A percentile compares a stretch with the other conserved stretches of the same genome.
Evolutionary conservation across 2,329 filamentous ascomycete genomes (phyloP).

Genomic region (Pseudopithomyces maydicus): DNA sequence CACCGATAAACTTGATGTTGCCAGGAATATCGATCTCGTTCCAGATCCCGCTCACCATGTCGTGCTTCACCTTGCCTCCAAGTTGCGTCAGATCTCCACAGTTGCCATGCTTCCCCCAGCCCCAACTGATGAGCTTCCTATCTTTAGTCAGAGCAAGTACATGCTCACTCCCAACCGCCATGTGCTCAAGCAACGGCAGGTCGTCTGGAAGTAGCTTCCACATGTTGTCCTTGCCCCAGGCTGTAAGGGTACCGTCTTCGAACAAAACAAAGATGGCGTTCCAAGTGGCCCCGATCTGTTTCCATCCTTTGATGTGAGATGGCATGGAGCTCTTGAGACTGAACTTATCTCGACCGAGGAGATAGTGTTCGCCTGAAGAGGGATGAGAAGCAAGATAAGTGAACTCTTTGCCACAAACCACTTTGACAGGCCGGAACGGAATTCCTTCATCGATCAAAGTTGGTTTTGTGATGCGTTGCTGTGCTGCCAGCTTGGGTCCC

Average conservation of each 20-base stretch:
- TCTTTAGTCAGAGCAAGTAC: conserved; percentile 71
- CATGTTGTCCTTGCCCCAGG: conserved; percentile 86
- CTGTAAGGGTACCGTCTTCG: conserved; percentile 63
- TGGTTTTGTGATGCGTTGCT: conserved; percentile 43
- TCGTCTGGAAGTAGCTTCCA: conserved; percentile 73
- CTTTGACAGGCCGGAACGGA: conserved; percentile 67
- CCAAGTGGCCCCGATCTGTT: conserved; percentile 78
- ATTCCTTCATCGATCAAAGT: conserved; percentile 42
- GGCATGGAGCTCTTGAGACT: conserved; percentile 65
- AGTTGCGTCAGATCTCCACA: conserved; percentile 63
- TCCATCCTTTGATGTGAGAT: conserved; percentile 61
- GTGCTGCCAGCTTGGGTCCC: conserved; percentile 56
- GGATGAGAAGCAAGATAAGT: conserved; percentile 70
- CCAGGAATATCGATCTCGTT: conserved; percentile 32
- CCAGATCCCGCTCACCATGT: conserved; percentile 37
- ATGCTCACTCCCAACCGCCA: conserved; percentile 92
- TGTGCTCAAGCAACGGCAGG: conserved; percentile 62
- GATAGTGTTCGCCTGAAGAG: conserved; percentile 61
- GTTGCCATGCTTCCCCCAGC: conserved; percentile 98
- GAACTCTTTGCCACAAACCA: conserved; percentile 83
- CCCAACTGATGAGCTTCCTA: conserved; percentile 80
- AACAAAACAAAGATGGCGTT: conserved; percentile 75
- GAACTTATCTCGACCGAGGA: conserved; percentile 81
- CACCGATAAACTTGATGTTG: conserved; percentile 24
- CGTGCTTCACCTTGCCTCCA: conserved; percentile 22